Evolutionary conservation across 73 alveolate genomes (phyloP).

Genomic region (Tetrahymena elliotti): DNA sequence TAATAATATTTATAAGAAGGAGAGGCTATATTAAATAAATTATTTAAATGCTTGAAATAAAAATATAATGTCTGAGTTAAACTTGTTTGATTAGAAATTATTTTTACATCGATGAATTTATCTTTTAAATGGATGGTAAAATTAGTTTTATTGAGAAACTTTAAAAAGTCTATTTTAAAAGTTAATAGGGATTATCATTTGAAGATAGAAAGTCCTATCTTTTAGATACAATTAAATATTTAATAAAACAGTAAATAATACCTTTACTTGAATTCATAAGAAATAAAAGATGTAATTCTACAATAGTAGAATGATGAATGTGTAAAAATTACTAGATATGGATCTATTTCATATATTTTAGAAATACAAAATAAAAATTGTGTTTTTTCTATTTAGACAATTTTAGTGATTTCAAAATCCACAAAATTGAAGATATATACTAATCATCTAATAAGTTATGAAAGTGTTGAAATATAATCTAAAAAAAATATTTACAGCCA

Average conservation of each 20-base stretch:
- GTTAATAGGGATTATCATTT: neutral
- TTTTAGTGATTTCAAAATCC: neutral
- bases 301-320: neutral
- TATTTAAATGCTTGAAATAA: no score
- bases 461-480: neutral
- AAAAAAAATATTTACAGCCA: neutral
- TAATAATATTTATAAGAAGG: neutral
- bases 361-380: neutral
- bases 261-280: neutral
- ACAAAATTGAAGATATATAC: no score
- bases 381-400: no score
- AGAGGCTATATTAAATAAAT: neutral
- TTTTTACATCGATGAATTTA: no score
- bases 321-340: neutral
- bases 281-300: neutral
- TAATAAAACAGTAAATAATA: no score
- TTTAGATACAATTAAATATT: no score
- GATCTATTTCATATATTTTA: neutral
- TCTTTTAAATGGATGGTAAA: no score
- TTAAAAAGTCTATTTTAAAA: no score
- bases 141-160: no score
- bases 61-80: neutral
- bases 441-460: neutral
- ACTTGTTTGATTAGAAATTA: neutral
- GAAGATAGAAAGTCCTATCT: neutral